phyloP scores from a whole-genome alignment of 2,329 filamentous ascomycete species.

The Trichoderma sp. region DNA sequence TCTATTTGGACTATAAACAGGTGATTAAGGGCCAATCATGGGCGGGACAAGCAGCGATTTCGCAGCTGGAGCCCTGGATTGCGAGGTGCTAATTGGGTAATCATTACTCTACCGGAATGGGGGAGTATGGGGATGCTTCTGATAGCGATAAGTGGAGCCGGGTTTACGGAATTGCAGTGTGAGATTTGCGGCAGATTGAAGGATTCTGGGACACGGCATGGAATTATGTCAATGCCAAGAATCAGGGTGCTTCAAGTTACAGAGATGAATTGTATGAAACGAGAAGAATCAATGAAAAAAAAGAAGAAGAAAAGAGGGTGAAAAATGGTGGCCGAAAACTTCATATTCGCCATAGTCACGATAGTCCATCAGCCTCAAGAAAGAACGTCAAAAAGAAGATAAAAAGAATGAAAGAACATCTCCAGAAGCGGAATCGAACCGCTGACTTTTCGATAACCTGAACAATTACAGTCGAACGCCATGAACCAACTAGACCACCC shows the following conservation, averaged over 20 bases:
- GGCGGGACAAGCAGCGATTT: not conserved
- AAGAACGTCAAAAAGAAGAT: not conserved
- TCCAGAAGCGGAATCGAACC: conserved; percentile 35
- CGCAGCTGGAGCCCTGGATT: not conserved
- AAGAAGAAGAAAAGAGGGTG: not conserved
- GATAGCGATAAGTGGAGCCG: not conserved
- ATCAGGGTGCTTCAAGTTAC: not conserved
- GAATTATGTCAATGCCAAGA: not conserved
- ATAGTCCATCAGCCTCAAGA: not conserved
- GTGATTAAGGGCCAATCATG: not conserved
- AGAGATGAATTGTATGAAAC: not conserved
- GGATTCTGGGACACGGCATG: not conserved
- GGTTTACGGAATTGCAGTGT: not conserved
- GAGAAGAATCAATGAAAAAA: not conserved
- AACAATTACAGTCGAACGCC: conserved; percentile 36
- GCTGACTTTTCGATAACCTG: conserved; percentile 37
- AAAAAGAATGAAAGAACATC: conserved; percentile 4
- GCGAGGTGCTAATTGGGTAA: conserved; percentile 18
- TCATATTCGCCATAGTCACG: not conserved
- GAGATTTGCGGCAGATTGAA: conserved; percentile 2
- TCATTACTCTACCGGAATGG: conserved; percentile 17
- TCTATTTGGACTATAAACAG: not conserved
- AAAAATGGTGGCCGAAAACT: not conserved
- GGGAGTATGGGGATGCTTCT: not conserved
- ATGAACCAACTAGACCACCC: conserved; percentile 39